Conservation (phyloP, 1,139 yeast genomes). For the Suhomyces terraborum region DNA sequence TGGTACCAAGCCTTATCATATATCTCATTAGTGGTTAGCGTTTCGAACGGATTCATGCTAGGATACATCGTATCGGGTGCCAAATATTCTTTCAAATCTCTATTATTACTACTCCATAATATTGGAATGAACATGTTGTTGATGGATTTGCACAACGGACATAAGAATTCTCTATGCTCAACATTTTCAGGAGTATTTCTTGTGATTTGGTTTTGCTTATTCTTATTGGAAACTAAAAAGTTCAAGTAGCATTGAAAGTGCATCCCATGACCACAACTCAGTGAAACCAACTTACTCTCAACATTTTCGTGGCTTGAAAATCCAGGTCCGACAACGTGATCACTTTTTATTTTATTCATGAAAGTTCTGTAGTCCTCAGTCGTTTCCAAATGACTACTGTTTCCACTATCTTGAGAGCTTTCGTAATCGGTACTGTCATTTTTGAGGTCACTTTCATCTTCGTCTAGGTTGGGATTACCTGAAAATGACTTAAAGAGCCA, state of each 20-base stretch:
- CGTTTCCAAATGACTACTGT: constrained; percentile 11
- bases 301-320: constrained; percentile 49
- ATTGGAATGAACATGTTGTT: constrained; percentile 84
- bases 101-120: constrained; percentile 47
- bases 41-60: constrained; percentile 20
- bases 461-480: constrained; percentile 54
- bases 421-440: neutral
- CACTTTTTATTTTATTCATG: constrained; percentile 38
- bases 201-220: constrained; percentile 71
- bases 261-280: constrained; percentile 94
- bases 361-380: constrained; percentile 39
- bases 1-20: constrained; percentile 32
- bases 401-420: neutral
- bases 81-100: constrained; percentile 30
- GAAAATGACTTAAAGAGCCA: constrained; percentile 71
- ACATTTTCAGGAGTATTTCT: constrained; percentile 78
- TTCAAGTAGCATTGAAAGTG: constrained; percentile 77
- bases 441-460: constrained; percentile 19
- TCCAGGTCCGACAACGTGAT: constrained; percentile 68
- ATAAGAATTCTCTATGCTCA: constrained; percentile 71
- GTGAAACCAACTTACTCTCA: constrained; percentile 57
- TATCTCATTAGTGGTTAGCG: constrained; percentile 19
- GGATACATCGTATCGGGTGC: constrained; percentile 2
- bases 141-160: constrained; percentile 89
- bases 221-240: constrained; percentile 54